Base-by-base conservation (phyloP, 108 stramenopile genomes). In the Stephanodiscus minutulus region DNA sequence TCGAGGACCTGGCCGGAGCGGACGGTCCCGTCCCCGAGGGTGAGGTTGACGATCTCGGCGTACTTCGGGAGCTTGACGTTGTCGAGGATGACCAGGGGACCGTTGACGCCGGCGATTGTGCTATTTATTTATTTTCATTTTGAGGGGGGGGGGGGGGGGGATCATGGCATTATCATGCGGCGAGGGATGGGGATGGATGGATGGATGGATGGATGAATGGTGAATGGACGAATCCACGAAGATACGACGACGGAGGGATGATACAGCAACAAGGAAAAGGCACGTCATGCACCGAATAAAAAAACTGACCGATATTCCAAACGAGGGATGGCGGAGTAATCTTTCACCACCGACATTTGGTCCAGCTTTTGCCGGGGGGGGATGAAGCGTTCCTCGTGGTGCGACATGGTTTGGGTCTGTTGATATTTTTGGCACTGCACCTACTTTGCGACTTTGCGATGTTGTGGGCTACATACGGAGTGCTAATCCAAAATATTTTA, bases 21-120 rank as follows among this genome's bases (percentile, higher is more conserved):
- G 61, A 75, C 62, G 63, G 95, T 96, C 13, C 99, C 99, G 73
- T 96, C 96, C 7, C 98, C 90, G 27, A 98, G 91, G 33, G 83
- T 89, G 61, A 99, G 85, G 79, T 97, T 97, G 44, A 99, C 99
- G 82, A 99, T 99, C 86, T 99, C 99, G 64, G 95, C 94, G 73
- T 92, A 99, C 80, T 94, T 96, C 48, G 99, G 98, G 57, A 97
- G 88, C 84, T 99, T 99, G 46, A 99, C 99, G 83, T 99, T 98
- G 73, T 99, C 99, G 71, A 99, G 86, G 72, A 99, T 97, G 43
- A 99, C 99, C 58, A 99, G 83, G 55, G 99, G 99, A 66, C 99
- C 99, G 73, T 99, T 98, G 9, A 99, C 99, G 67, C 97, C 97
- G 24, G 89, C 86, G 84, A 99, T 99, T 35, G 99, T 99, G 52